These are phyloP conservation scores for Phytophthora cactorum DNA, from an alignment of 352 stramenopile species.

Conservation along the genomic window DNA sequence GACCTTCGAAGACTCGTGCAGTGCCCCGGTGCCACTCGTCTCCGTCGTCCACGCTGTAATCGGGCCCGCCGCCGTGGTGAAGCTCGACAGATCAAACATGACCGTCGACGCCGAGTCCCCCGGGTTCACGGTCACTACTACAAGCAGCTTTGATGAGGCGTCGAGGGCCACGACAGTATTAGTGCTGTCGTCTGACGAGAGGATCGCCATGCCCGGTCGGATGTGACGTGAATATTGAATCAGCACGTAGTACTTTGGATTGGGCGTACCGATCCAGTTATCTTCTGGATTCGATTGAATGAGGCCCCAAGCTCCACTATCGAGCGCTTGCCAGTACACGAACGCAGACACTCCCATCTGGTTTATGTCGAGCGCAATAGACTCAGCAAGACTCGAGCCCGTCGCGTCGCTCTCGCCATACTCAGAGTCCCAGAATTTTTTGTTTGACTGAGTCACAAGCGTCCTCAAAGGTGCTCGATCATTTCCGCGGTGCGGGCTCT, in stretches of 20 bases:
- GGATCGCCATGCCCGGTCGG: conserved; percentile 60
- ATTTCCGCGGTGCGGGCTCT: too few species aligned
- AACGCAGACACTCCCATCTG: conserved; percentile 37
- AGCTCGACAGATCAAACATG: conserved; percentile 41
- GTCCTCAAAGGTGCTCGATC: too few species aligned
- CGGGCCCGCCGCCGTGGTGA: too few species aligned
- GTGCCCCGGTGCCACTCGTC: too few species aligned
- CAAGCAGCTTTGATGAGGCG: conserved; percentile 31
- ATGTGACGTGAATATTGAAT: conserved; percentile 69
- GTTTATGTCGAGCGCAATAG: conserved; percentile 62
- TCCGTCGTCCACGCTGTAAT: too few species aligned
- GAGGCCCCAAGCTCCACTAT: conserved; percentile 53
- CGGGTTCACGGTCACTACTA: conserved; percentile 45
- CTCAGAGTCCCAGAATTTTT: too few species aligned
- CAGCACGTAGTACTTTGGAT: conserved; percentile 58
- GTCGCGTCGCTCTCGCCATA: too few species aligned
- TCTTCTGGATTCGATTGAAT: conserved; percentile 50
- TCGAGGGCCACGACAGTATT: conserved; percentile 43
- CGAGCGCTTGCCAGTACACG: conserved; percentile 51
- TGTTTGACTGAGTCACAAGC: too few species aligned
- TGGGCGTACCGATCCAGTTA: conserved; percentile 43
- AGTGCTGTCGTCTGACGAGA: conserved; percentile 32
- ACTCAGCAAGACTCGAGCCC: neutral
- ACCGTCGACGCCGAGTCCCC: conserved; percentile 11
- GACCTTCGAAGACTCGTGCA: too few species aligned